Conservation (phyloP, 805 yeast species). For the Yamadazyma takamatsuzukensis region DNA sequence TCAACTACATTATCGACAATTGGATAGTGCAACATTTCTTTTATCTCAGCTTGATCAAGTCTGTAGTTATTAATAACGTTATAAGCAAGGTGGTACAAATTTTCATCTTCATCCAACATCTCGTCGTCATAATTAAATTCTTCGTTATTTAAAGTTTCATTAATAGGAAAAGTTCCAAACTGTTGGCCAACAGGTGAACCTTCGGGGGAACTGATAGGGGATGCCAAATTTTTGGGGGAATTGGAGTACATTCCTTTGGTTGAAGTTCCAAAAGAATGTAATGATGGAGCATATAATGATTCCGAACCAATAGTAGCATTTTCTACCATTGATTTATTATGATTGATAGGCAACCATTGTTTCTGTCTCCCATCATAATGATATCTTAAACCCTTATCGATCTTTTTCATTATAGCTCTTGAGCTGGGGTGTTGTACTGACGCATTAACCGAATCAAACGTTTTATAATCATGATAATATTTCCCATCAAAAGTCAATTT, state of each 20-base stretch:
- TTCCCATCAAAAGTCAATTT: slow-evolving; percentile 66
- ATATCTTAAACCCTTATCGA: slow-evolving; percentile 81
- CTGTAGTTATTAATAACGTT: slow-evolving; percentile 28
- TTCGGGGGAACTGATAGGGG: slow-evolving; percentile 14
- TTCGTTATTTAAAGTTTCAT: slow-evolving; percentile 20
- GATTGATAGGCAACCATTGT: slow-evolving; percentile 62
- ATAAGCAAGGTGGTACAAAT: slow-evolving; percentile 28
- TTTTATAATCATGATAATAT: slow-evolving; percentile 67
- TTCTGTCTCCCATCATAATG: slow-evolving; percentile 72
- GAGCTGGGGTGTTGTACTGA: slow-evolving; percentile 66
- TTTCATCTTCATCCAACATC: slow-evolving; percentile 36
- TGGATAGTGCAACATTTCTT: slow-evolving; percentile 37
- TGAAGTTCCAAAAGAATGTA: slow-evolving; percentile 24
- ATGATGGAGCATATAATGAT: slow-evolving; percentile 15
- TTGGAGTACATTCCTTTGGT: slow-evolving; percentile 27
- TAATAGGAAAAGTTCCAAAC: slow-evolving; percentile 12
- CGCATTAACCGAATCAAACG: slow-evolving; percentile 79
- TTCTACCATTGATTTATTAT: slow-evolving; percentile 11
- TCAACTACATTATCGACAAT: slow-evolving; percentile 40
- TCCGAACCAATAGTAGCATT: slow-evolving; percentile 12
- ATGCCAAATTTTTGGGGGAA: slow-evolving; percentile 20
- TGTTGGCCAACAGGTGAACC: slow-evolving; percentile 4
- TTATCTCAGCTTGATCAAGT: slow-evolving; percentile 31
- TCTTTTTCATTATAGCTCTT: slow-evolving; percentile 58
- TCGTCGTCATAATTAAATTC: slow-evolving; percentile 30